Evolutionary conservation across 2,329 filamentous ascomycete genomes (phyloP).

Genomic region (Penicillium sp.): DNA sequence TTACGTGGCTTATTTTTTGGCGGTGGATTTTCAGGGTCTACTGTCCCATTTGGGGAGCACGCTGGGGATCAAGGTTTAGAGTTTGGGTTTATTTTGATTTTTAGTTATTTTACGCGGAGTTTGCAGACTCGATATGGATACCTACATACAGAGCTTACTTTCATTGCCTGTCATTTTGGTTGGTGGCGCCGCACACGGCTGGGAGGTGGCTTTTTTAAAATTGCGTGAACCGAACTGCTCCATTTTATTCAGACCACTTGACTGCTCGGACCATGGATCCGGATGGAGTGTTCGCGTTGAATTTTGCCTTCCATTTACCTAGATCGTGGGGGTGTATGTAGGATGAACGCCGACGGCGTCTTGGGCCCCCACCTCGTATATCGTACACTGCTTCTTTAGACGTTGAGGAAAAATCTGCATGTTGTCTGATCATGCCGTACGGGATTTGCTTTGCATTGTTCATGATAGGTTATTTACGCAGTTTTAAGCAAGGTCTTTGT

Average conservation of each 20-base stretch:
- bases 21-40: slow-evolving; percentile 23
- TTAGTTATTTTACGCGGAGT: background rate
- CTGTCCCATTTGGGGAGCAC: slow-evolving; percentile 3
- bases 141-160: background rate
- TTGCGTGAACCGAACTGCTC: background rate
- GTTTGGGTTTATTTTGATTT: slow-evolving; percentile 12
- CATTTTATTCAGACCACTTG: background rate
- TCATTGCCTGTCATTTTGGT: background rate
- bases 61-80: slow-evolving; percentile 15
- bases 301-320: background rate
- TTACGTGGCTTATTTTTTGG: slow-evolving; percentile 2
- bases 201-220: slow-evolving; percentile 3
- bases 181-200: slow-evolving; percentile 16
- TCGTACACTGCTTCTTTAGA: background rate
- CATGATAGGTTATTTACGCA: background rate
- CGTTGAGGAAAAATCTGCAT: background rate
- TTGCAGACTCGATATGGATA: background rate
- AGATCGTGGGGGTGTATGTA: slow-evolving; percentile 2
- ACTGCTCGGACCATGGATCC: slow-evolving; percentile 12
- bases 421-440: background rate
- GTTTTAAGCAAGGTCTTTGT: background rate
- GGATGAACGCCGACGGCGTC: background rate
- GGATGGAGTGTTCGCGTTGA: background rate
- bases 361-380: background rate
- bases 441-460: background rate